phyloP scores from a whole-genome alignment of 2,329 filamentous ascomycete genomes.

The Thielaviopsis punctulata region DNA sequence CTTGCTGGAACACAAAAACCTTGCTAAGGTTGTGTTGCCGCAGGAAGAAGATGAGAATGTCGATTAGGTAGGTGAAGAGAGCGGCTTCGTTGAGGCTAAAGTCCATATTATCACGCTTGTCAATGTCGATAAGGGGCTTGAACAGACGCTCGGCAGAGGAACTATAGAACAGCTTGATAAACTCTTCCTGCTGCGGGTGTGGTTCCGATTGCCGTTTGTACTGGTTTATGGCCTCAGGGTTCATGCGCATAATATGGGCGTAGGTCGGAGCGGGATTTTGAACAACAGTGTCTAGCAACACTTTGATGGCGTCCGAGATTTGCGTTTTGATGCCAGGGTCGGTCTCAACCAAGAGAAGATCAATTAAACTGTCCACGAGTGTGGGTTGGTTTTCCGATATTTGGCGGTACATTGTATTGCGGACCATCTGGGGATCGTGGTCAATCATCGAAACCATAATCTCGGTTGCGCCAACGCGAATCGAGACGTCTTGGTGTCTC shows the following conservation, averaged over 20 bases:
- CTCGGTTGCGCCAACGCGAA: constrained; percentile 84
- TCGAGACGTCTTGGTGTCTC: constrained; percentile 64
- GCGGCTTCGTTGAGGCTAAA: constrained; percentile 72
- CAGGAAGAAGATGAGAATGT: constrained; percentile 87
- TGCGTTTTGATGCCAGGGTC: constrained; percentile 92
- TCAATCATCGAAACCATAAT: constrained; percentile 89
- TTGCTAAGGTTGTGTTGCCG: constrained; percentile 80
- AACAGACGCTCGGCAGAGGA: constrained; percentile 73
- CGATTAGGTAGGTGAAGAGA: constrained; percentile 80
- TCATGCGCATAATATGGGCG: constrained; percentile 16
- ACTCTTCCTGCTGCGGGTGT: constrained; percentile 65
- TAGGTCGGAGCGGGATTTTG: constrained; percentile 19
- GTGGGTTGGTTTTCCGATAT: constrained; percentile 73
- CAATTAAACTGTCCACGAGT: constrained; percentile 81
- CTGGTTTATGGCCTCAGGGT: constrained; percentile 18
- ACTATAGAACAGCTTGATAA: constrained; percentile 81
- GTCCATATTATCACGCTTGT: constrained; percentile 48
- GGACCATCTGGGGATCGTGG: constrained; percentile 87
- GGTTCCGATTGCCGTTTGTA: constrained; percentile 30
- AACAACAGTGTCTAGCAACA: constrained; percentile 55
- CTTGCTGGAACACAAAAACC: constrained; percentile 68
- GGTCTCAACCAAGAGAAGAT: constrained; percentile 75
- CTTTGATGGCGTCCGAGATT: constrained; percentile 86
- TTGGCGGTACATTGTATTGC: constrained; percentile 80
- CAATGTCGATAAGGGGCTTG: constrained; percentile 66